Percentiles rank a stretch among this genome's conserved stretches.
Conservation (phyloP, 306 rosid genomes). For the Fragaria nilgerrensis region DNA sequence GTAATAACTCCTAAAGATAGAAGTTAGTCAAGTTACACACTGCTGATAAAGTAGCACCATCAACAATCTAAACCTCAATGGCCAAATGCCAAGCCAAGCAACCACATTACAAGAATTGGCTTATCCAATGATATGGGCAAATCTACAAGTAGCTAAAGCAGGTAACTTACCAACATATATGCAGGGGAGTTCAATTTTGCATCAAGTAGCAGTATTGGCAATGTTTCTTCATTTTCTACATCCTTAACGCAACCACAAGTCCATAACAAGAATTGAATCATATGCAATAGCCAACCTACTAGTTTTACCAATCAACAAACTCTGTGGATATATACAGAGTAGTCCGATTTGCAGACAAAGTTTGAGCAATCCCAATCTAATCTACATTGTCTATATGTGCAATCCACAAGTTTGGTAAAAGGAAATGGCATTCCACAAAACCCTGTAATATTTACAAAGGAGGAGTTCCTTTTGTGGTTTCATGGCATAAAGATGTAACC, state of each 20-base stretch:
- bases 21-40: background rate
- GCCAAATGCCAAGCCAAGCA: background rate
- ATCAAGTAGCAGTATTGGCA: background rate
- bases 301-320: background rate
- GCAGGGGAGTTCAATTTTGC: background rate
- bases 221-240: background rate
- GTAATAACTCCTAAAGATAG: too few relatives aligned
- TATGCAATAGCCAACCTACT: background rate
- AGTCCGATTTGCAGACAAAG: background rate
- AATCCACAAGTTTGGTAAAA: background rate
- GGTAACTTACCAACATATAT: background rate
- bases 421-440: background rate
- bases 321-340: too few relatives aligned
- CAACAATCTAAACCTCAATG: background rate
- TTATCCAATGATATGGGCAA: background rate
- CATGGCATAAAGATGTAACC: background rate
- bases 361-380: background rate
- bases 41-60: background rate
- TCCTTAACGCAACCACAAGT: background rate
- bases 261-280: background rate
- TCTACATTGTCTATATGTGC: background rate
- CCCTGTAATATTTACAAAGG: background rate
- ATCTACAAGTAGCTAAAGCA: background rate
- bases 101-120: background rate
- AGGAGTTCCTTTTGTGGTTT: background rate